phyloP scores from a whole-genome alignment of 305 asterid species.

The Lippia alba region DNA sequence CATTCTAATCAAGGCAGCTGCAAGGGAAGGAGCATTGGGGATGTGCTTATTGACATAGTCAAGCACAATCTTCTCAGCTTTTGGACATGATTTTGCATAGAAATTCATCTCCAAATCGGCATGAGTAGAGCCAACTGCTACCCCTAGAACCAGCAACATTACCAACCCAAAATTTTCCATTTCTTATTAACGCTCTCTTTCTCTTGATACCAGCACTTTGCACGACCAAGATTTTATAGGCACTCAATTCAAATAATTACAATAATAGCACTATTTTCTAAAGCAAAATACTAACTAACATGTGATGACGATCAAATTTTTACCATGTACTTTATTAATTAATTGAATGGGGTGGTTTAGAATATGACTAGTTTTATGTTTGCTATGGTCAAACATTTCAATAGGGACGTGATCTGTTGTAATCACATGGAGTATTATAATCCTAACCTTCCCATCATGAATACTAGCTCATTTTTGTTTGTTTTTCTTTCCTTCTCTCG shows the following conservation, averaged over 20 bases:
- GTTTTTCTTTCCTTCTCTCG: no score
- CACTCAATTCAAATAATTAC: background rate
- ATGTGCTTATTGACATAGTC: slow-evolving; percentile 57
- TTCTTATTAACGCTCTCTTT: background rate
- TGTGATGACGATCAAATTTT: slow-evolving; percentile 18
- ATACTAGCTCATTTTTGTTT: background rate
- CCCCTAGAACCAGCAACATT: slow-evolving; percentile 31
- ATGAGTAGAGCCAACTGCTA: slow-evolving; percentile 29
- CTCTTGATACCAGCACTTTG: slow-evolving; percentile 17
- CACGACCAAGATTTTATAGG: slow-evolving; percentile 37
- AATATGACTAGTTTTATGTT: background rate
- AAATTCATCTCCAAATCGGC: slow-evolving; percentile 53
- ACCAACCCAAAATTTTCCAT: slow-evolving; percentile 37
- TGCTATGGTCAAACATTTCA: no score
- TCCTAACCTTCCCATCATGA: slow-evolving; percentile 16
- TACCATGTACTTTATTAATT: background rate
- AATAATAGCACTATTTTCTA: background rate
- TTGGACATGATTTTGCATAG: slow-evolving; percentile 59
- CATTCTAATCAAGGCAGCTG: slow-evolving; percentile 68
- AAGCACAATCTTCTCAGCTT: slow-evolving; percentile 59
- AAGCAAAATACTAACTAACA: slow-evolving; percentile 16
- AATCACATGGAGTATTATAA: background rate
- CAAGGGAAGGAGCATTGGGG: slow-evolving; percentile 67
- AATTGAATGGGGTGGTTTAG: slow-evolving; percentile 28
- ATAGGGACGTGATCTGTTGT: background rate